Base-by-base conservation (phyloP, 139 green algal genomes). In the Tetradesmus lagerheimii region DNA sequence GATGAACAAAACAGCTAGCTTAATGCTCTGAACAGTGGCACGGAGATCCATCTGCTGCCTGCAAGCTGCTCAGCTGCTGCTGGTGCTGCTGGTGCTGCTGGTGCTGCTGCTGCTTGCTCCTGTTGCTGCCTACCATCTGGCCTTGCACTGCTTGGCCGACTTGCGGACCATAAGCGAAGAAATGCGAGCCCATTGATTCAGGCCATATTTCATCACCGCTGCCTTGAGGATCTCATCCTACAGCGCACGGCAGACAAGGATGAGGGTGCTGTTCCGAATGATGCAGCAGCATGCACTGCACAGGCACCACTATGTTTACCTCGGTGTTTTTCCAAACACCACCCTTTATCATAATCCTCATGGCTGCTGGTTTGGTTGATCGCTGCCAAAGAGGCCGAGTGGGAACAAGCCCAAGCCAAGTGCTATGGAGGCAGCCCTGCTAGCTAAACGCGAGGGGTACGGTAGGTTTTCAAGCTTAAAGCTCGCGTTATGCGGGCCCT, bases 201-300 rank as follows among this genome's bases (percentile, higher is more conserved):
- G 93, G 16, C 96, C 97, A 95, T 98, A 99, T 89, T 99, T 99
- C 98, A 99, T 99, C 6, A 99, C 98, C 34, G 98, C 98, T 27
- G 98, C 98, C 92, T 99, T 99, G 47, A 99, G 95, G 83, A 99
- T 99, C 89, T 99, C 98, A 98, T 99, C 98, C 96, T 99, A 62
- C 50, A 74, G 37, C 57, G 53, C 77, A 57, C 3, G 16, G 57
- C 39, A 57, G 35, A 50, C 12, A 71, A 71, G 23, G 57, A 71
- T 71, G 57, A 31, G 76, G 16, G 15, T 53, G 76, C 35, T 71
- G 23, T 71, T 18, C 23, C 23, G 57, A 23, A n/a, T 47, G 76
- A 18, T 53, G 3, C 34, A 18, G 37, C 34, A n/a, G 38, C 76
- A 23, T n/a, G 76, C 8, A 39, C 35, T 45, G 38, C 37, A 38